Base-by-base conservation (phyloP, 2,329 filamentous ascomycete species). In the Phialophora chinensis region DNA sequence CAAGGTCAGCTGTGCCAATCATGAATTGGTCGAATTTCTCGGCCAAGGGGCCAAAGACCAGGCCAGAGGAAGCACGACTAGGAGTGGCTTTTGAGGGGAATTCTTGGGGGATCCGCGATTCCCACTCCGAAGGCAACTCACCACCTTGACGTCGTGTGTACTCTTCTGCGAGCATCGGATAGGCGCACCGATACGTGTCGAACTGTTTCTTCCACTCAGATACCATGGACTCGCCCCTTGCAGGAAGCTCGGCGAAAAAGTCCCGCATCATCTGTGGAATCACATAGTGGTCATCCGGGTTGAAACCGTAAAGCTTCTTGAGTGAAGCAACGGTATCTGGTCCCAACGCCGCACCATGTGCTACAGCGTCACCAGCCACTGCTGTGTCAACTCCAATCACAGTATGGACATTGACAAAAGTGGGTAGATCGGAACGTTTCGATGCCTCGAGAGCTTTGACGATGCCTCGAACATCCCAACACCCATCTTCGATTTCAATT, bases 341-440 rank as follows among this genome's bases (percentile, higher is more conserved):
- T 5, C 85, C 86, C 49, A 86, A 85, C 1, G 86, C 84, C 11
- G 82, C 86, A 25, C 86, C 86, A 67, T 89, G 87, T 0, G 86
- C 84, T 23, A 81, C 81, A 3, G 86, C 85, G 14, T 84, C 76
- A 4, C 84, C 84, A 0, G 81, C 82, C 4, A 80, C 78, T 2
- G 77, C 77, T 69, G 74, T 84, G 2, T 83, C 84, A 1, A 85
- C 61, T 0, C 85, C 84, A 31, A 86, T 86, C 35, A 84, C 74
- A 0, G 85, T 86, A 44, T 78, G 78, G 4, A 86, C 77, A 71
- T 87, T 87, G 77, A 87, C 81, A 69, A 87, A 86, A 0, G 81
- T 84, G 0, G 85, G 85, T 69, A 83, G 84, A 8, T 72, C 79
- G 7, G 71, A 73, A 65, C 79, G 76, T 1, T 60, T 67, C 8